These are phyloP conservation scores for Aspergillus quadricinctus DNA, from an alignment of 2,329 filamentous ascomycete species.

Conservation along the genomic window DNA sequence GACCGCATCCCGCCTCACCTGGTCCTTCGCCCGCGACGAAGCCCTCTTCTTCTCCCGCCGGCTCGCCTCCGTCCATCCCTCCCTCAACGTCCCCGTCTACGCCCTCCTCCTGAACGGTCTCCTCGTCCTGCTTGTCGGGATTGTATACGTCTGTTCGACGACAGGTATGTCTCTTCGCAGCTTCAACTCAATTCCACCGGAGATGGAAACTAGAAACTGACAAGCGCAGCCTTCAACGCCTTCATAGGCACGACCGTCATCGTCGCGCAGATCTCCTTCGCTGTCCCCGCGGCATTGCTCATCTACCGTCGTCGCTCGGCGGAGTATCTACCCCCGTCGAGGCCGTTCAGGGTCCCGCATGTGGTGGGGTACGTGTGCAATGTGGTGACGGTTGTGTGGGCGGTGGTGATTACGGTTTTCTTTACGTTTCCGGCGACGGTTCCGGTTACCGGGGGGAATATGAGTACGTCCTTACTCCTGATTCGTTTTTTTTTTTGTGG, in stretches of 20 bases:
- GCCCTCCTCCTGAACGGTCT: conserved; percentile 13
- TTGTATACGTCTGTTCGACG: conserved; percentile 19
- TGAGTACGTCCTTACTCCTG: conserved; percentile 15
- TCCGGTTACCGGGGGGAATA: conserved; percentile 17
- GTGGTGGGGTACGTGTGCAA: conserved; percentile 16
- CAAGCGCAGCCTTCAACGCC: conserved; percentile 17
- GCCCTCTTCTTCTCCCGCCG: conserved; percentile 26
- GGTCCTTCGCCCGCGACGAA: conserved; percentile 31
- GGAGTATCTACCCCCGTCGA: conserved; percentile 13
- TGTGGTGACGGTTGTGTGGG: conserved; percentile 13
- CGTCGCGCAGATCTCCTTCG: conserved; percentile 20
- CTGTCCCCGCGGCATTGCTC: conserved; percentile 16
- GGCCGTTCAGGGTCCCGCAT: conserved; percentile 11
- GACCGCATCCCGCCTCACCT: conserved; percentile 28
- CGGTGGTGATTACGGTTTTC: conserved; percentile 16
- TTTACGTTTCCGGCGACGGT: conserved; percentile 17
- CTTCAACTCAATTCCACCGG: too few relatives aligned
- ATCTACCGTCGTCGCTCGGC: conserved; percentile 9
- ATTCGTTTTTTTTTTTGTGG: background rate
- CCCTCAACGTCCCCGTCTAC: conserved; percentile 13
- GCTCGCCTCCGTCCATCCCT: conserved; percentile 7
- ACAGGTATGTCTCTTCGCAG: conserved; percentile 7
- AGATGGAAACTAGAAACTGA: conserved; percentile 1
- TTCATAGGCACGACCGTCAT: conserved; percentile 21
- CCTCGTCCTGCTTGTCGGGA: conserved; percentile 15